phyloP scores from a whole-genome alignment of 2,329 filamentous ascomycete genomes.

The Colletotrichum tabaci region DNA sequence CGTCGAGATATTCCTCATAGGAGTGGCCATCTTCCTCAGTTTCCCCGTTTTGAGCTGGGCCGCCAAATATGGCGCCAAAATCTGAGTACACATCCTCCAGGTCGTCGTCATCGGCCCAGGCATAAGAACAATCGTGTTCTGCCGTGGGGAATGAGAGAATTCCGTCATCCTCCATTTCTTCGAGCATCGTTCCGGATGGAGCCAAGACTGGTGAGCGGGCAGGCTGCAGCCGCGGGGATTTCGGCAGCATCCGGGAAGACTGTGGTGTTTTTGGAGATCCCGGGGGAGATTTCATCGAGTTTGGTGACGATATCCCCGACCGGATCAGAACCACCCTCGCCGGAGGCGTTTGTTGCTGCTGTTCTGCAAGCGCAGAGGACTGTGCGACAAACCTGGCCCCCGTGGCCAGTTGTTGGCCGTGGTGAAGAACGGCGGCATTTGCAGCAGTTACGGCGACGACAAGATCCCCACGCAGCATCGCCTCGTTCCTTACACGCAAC shows the following conservation, averaged over 20 bases:
- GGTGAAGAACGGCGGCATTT: constrained; percentile 52
- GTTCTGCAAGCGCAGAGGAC: constrained; percentile 11
- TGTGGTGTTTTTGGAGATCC: constrained; percentile 11
- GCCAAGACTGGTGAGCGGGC: constrained; percentile 47
- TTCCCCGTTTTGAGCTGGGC: constrained; percentile 46
- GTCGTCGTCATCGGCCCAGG: constrained; percentile 58
- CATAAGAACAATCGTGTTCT: constrained; percentile 62
- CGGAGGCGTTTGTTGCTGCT: constrained; percentile 23
- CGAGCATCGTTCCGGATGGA: constrained; percentile 46
- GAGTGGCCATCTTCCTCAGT: constrained; percentile 58
- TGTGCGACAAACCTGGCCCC: constrained; percentile 51
- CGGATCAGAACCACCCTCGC: constrained; percentile 33
- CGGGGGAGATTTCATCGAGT: background rate
- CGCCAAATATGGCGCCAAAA: constrained; percentile 66
- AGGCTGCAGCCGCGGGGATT: constrained; percentile 25
- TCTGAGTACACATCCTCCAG: constrained; percentile 69
- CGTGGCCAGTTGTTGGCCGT: constrained; percentile 52
- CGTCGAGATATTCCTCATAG: constrained; percentile 70
- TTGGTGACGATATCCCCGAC: background rate
- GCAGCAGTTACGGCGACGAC: constrained; percentile 52
- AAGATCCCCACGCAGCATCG: constrained; percentile 50
- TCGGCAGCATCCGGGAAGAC: constrained; percentile 15
- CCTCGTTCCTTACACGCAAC: constrained; percentile 59
- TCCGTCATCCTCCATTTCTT: constrained; percentile 61
- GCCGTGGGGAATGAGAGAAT: constrained; percentile 63